Evolutionary conservation across 805 yeast species (phyloP).

Genomic region (Clavispora fructus): DNA sequence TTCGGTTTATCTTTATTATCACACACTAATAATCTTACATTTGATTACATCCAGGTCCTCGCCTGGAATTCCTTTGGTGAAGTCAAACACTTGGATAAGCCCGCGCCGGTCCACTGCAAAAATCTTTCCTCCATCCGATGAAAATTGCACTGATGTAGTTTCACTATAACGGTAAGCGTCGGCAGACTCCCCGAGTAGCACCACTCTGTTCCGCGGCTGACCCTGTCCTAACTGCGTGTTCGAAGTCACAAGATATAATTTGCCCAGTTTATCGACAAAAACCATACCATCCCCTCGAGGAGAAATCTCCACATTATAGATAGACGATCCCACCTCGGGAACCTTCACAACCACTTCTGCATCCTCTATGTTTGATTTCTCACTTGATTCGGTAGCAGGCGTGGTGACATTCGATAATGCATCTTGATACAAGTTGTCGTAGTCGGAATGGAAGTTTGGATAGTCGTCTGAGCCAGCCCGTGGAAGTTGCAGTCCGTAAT

Average conservation of each 20-base stretch:
- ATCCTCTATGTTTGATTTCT: slow-evolving; percentile 17
- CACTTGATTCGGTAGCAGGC: slow-evolving; percentile 4
- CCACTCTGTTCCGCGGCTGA: slow-evolving; percentile 43
- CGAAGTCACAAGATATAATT: slow-evolving; percentile 62
- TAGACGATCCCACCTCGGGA: slow-evolving; percentile 75
- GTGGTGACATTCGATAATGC: neutral
- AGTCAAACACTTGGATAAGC: slow-evolving; percentile 70
- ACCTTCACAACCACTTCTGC: slow-evolving; percentile 44
- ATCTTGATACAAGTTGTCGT: slow-evolving; percentile 1
- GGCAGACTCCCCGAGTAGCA: slow-evolving; percentile 71
- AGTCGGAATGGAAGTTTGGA: neutral
- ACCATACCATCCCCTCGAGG: slow-evolving; percentile 87
- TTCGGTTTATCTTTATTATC: neutral
- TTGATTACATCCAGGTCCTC: slow-evolving; percentile 62
- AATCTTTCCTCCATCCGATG: slow-evolving; percentile 76
- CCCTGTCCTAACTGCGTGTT: slow-evolving; percentile 23
- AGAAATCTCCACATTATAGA: slow-evolving; percentile 69
- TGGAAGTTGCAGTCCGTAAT: slow-evolving; percentile 17
- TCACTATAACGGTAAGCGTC: slow-evolving; percentile 67
- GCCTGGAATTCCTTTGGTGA: slow-evolving; percentile 76
- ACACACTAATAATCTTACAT: slow-evolving; percentile 49
- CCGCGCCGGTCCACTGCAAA: slow-evolving; percentile 81
- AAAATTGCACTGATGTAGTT: slow-evolving; percentile 74
- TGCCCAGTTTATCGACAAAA: slow-evolving; percentile 72
- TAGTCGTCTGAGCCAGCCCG: neutral